Conservation (phyloP, 352 stramenopile species). For the Pythium periplocum region DNA sequence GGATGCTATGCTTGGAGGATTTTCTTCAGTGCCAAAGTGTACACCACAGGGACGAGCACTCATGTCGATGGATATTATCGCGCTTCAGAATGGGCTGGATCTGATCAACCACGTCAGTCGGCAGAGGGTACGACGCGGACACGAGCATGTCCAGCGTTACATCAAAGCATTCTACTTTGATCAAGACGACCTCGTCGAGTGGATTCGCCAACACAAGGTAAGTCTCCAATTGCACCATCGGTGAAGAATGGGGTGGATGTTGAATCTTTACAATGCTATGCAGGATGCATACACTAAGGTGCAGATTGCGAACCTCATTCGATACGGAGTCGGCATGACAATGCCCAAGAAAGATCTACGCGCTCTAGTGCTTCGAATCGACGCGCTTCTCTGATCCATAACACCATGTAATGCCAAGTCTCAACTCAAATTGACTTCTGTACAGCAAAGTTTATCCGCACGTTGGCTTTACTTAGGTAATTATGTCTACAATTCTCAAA, state of each 20-base stretch:
- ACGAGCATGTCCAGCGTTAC: conserved; percentile 74
- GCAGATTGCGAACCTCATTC: conserved; percentile 58
- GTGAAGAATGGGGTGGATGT: no score
- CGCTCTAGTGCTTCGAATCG: conserved; percentile 58
- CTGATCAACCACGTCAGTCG: conserved; percentile 77
- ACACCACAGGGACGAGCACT: conserved; percentile 93
- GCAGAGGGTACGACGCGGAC: conserved; percentile 34
- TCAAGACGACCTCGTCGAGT: conserved; percentile 77
- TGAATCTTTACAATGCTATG: conserved; percentile 5
- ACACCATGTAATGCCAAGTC: no score
- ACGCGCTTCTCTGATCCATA: conserved; percentile 30
- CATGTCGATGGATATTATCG: conserved; percentile 96
- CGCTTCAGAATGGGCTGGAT: conserved; percentile 80
- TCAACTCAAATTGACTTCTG: no score
- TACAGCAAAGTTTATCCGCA: no score
- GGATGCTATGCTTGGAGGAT: conserved; percentile 89
- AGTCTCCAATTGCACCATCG: conserved; percentile 1
- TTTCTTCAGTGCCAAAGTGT: conserved; percentile 85
- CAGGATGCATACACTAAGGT: conserved; percentile 54
- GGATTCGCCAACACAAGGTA: conserved; percentile 76
- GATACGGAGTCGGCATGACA: conserved; percentile 51
- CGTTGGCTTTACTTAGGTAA: no score
- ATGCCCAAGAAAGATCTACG: conserved; percentile 49
- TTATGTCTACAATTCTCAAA: no score
- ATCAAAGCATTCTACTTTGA: conserved; percentile 90